A percentile compares a stretch with the other conserved stretches of the same genome.
These are phyloP conservation scores for Xylaria sp. DNA, from an alignment of 2,329 filamentous ascomycete genomes.

Conservation along the genomic window DNA sequence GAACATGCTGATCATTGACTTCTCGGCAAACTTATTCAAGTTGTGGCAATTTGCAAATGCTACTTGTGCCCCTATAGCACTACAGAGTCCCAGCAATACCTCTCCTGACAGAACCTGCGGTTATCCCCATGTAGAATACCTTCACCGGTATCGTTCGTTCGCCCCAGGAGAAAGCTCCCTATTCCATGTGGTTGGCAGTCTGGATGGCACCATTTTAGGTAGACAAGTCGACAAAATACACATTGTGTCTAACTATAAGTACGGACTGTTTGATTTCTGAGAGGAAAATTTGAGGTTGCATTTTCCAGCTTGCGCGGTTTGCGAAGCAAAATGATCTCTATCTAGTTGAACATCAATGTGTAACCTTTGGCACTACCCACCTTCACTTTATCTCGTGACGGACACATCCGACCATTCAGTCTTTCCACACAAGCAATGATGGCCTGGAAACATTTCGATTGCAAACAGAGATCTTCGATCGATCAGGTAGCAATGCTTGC, in stretches of 20 bases:
- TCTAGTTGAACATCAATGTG: not conserved
- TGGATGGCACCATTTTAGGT: not conserved
- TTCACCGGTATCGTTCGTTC: too few species aligned
- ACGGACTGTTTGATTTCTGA: not conserved
- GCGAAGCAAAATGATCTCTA: not conserved
- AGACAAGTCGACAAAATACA: not conserved
- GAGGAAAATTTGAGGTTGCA: not conserved
- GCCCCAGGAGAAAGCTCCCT: not conserved
- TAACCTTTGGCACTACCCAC: not conserved
- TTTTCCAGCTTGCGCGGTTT: not conserved
- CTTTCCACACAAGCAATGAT: constrained; percentile 2
- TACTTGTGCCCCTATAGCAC: not conserved
- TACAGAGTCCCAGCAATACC: not conserved
- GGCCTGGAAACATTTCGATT: not conserved
- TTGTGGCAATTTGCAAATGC: not conserved
- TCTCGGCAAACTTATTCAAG: not conserved
- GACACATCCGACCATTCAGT: not conserved
- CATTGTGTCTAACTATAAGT: not conserved
- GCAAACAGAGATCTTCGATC: not conserved
- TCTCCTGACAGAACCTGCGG: not conserved
- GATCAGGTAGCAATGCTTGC: constrained; percentile 1
- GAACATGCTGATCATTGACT: not conserved
- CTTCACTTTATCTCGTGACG: not conserved
- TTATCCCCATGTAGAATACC: not conserved
- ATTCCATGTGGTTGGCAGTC: too few species aligned